A percentile compares a stretch with the other conserved stretches of the same genome.
Conservation (phyloP, 805 yeast genomes). For the Candida insectalens region DNA sequence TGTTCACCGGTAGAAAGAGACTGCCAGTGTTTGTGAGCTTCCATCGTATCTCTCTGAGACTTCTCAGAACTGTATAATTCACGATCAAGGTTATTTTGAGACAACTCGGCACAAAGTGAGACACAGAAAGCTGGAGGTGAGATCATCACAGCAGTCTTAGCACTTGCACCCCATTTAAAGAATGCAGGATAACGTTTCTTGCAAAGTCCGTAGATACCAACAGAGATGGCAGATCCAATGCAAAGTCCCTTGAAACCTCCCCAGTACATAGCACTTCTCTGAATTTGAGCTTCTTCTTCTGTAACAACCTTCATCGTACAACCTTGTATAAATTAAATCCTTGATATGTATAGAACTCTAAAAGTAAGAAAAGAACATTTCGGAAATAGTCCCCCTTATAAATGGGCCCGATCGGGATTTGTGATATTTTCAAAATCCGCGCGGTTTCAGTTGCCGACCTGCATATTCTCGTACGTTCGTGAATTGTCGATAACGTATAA, state of each 20-base stretch:
- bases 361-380: no score
- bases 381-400: no score
- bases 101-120: neutral
- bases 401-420: no score
- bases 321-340: neutral
- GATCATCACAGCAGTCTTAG: conserved; percentile 54
- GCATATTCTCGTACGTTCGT: no score
- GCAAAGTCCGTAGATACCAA: conserved; percentile 42
- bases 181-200: conserved; percentile 34
- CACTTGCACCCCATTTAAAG: conserved; percentile 41
- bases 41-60: conserved; percentile 32
- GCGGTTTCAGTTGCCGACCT: no score
- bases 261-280: conserved; percentile 4
- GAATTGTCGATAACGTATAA: no score
- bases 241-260: conserved; percentile 15
- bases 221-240: conserved; percentile 46
- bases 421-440: no score
- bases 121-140: conserved; percentile 1
- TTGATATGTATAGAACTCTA: no score
- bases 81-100: neutral
- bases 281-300: conserved; percentile 14
- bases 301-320: conserved; percentile 11
- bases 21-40: conserved; percentile 43
- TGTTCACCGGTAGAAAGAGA: conserved; percentile 39
- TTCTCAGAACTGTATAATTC: neutral